Percentiles rank a stretch among this genome's conserved stretches.
phyloP scores from a whole-genome alignment of 1,284 basidiomycete species.

The Apiotrichum porosum region DNA sequence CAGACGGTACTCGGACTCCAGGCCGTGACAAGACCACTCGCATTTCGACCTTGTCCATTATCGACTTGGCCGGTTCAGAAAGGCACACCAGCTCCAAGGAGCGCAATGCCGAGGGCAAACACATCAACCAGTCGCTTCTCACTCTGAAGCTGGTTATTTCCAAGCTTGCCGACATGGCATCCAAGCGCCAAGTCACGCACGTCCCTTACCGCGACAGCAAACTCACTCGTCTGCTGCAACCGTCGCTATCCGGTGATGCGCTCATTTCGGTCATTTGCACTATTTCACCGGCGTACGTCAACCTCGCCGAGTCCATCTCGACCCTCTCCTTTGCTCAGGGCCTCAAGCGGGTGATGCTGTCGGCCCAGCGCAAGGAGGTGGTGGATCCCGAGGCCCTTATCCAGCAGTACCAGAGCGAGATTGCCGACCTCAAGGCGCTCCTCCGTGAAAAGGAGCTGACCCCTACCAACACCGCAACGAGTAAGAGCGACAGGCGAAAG shows the following conservation, averaged over 20 bases:
- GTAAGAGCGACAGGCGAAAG: neutral
- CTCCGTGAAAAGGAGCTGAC: constrained; percentile 41
- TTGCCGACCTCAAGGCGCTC: constrained; percentile 63
- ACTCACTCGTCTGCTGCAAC: constrained; percentile 85
- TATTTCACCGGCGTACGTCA: constrained; percentile 67
- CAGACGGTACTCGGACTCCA: constrained; percentile 12
- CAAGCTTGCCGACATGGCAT: constrained; percentile 78
- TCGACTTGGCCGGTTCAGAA: constrained; percentile 92
- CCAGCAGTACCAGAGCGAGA: constrained; percentile 78
- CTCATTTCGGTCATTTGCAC: constrained; percentile 95
- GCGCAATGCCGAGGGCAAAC: constrained; percentile 82
- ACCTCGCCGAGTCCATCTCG: constrained; percentile 74
- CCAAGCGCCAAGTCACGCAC: constrained; percentile 76
- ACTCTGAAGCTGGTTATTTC: constrained; percentile 86
- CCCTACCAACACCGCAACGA: constrained; percentile 47
- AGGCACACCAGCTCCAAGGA: constrained; percentile 92
- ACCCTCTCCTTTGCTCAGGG: constrained; percentile 76
- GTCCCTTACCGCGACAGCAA: constrained; percentile 96
- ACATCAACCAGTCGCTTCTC: constrained; percentile 64
- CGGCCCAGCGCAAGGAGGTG: constrained; percentile 88
- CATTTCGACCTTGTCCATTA: constrained; percentile 62
- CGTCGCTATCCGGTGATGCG: constrained; percentile 89
- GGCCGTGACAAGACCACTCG: constrained; percentile 41
- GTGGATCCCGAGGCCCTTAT: constrained; percentile 88
- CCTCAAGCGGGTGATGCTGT: constrained; percentile 57